Percentiles rank a stretch among this genome's conserved stretches.
These are phyloP conservation scores for Barnettozyma pratensis DNA, from an alignment of 805 yeast genomes.

Conservation along the genomic window DNA sequence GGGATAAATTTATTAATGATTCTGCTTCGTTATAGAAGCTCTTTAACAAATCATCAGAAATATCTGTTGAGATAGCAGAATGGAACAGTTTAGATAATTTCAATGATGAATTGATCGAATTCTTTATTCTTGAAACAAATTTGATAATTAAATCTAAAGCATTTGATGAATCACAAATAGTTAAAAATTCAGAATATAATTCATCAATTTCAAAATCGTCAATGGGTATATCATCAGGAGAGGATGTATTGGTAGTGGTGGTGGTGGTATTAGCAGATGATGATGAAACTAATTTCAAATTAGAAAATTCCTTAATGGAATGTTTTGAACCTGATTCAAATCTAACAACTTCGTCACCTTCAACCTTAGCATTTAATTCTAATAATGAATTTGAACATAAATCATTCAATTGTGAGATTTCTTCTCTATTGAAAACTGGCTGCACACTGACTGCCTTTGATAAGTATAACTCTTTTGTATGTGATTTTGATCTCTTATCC, in stretches of 20 bases:
- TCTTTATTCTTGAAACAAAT: conserved; percentile 38
- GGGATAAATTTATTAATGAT: conserved; percentile 50
- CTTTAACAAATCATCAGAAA: conserved; percentile 50
- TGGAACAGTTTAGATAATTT: conserved; percentile 68
- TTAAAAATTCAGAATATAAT: conserved; percentile 63
- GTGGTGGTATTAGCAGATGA: not conserved
- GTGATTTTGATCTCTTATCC: conserved; percentile 95
- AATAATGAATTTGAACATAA: conserved; percentile 56
- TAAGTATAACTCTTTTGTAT: conserved; percentile 86
- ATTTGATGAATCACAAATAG: conserved; percentile 38
- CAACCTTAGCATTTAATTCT: conserved; percentile 71
- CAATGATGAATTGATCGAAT: conserved; percentile 34
- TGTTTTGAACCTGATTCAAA: conserved; percentile 22
- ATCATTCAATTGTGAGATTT: conserved; percentile 80
- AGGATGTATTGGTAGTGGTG: not conserved
- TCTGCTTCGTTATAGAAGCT: conserved; percentile 36
- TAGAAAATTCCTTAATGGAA: conserved; percentile 19
- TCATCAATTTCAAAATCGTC: conserved; percentile 57
- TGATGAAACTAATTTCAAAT: conserved; percentile 12
- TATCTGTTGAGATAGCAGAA: conserved; percentile 57
- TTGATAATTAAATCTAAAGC: conserved; percentile 35
- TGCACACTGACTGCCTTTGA: conserved; percentile 93
- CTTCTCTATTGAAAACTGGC: conserved; percentile 90
- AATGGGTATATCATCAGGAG: conserved; percentile 7
- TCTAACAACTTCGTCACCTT: conserved; percentile 36